These are phyloP conservation scores for Groenewaldozyma salmanticensis DNA, from an alignment of 805 yeast genomes.

Conservation along the genomic window DNA sequence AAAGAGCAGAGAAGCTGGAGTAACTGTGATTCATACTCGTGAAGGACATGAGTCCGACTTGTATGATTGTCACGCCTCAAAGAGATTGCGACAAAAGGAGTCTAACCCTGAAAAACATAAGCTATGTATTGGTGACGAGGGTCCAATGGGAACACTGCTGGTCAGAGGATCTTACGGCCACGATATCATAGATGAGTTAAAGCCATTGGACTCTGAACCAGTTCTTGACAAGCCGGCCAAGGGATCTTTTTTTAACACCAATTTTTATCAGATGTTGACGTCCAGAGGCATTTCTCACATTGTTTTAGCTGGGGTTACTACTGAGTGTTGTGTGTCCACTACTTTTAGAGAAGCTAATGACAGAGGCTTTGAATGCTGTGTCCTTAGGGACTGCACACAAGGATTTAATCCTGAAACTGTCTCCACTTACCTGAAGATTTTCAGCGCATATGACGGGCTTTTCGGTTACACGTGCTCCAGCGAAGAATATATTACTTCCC, in stretches of 20 bases:
- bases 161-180: slow-evolving; percentile 28
- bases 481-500: background rate
- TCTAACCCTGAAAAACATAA: slow-evolving; percentile 18
- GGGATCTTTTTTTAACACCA: slow-evolving; percentile 27
- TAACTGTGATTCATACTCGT: slow-evolving; percentile 26
- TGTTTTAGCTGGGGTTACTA: slow-evolving; percentile 26
- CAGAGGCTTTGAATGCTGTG: slow-evolving; percentile 27
- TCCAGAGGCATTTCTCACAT: slow-evolving; percentile 25
- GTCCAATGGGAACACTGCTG: slow-evolving; percentile 27
- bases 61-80: slow-evolving; percentile 24
- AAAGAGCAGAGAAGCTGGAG: slow-evolving; percentile 23
- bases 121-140: slow-evolving; percentile 24
- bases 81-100: slow-evolving; percentile 20
- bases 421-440: slow-evolving; percentile 15
- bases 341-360: slow-evolving; percentile 29
- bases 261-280: slow-evolving; percentile 22
- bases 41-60: slow-evolving; percentile 26
- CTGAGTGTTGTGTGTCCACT: slow-evolving; percentile 29
- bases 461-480: slow-evolving; percentile 18
- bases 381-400: slow-evolving; percentile 20
- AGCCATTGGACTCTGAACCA: slow-evolving; percentile 21
- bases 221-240: slow-evolving; percentile 29
- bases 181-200: slow-evolving; percentile 26
- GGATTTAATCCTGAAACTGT: slow-evolving; percentile 19
- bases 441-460: slow-evolving; percentile 21